These are phyloP conservation scores for Globisporangium emineosum DNA, from an alignment of 352 stramenopile genomes.

Conservation along the genomic window DNA sequence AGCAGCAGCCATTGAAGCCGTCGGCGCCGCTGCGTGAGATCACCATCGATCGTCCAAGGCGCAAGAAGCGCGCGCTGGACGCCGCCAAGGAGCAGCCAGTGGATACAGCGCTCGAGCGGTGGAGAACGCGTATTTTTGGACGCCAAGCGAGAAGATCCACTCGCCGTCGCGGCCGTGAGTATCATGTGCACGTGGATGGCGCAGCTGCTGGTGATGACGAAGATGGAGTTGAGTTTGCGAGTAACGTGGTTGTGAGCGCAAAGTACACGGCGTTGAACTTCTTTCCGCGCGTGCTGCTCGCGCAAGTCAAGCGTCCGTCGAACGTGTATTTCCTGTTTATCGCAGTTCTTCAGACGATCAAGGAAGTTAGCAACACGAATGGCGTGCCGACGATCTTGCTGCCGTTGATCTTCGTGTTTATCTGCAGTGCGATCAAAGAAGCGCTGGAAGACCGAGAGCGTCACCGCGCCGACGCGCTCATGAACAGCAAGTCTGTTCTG, in stretches of 20 bases:
- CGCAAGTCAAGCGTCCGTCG: constrained; percentile 67
- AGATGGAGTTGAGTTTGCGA: constrained; percentile 30
- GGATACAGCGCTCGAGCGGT: not conserved
- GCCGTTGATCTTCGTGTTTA: constrained; percentile 71
- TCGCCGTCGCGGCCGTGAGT: not conserved
- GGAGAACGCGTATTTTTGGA: constrained; percentile 9
- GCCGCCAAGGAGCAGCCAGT: constrained; percentile 6
- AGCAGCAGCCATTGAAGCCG: not conserved
- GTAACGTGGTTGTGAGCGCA: constrained; percentile 73
- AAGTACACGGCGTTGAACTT: constrained; percentile 87
- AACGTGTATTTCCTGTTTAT: constrained; percentile 89
- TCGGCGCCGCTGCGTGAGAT: constrained; percentile 32
- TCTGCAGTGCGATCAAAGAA: constrained; percentile 81
- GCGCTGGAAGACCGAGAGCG: constrained; percentile 79
- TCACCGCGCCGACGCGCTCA: constrained; percentile 64
- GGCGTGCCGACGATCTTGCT: constrained; percentile 79
- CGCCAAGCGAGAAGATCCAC: constrained; percentile 4
- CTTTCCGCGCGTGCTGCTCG: constrained; percentile 61
- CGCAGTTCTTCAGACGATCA: constrained; percentile 76
- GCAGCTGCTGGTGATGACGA: constrained; percentile 11
- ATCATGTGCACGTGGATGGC: not conserved
- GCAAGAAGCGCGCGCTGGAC: constrained; percentile 19
- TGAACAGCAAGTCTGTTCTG: constrained; percentile 64
- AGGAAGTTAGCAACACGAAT: constrained; percentile 82
- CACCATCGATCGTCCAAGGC: constrained; percentile 35